phyloP scores from a whole-genome alignment of 805 yeast genomes.

The Saccharomycopsis sp. region DNA sequence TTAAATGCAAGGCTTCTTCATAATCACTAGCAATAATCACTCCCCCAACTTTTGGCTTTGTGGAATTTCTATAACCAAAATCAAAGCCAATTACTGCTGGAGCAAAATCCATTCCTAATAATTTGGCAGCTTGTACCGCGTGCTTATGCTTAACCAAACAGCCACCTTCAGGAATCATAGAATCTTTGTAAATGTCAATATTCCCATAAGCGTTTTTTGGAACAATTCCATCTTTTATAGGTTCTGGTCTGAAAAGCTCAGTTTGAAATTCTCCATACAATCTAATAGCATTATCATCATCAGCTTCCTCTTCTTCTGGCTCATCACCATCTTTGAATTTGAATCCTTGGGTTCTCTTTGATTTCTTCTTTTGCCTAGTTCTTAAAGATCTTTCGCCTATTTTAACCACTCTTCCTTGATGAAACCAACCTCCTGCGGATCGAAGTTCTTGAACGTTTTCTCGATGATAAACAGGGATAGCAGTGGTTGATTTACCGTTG shows the following conservation, averaged over 20 bases:
- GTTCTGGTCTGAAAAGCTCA: constrained; percentile 54
- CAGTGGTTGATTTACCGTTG: constrained; percentile 23
- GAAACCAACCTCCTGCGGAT: constrained; percentile 81
- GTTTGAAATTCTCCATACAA: constrained; percentile 77
- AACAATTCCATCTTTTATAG: constrained; percentile 54
- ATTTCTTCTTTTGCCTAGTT: constrained; percentile 27
- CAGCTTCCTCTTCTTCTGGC: constrained; percentile 26
- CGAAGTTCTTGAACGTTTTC: constrained; percentile 50
- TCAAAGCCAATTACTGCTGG: constrained; percentile 84
- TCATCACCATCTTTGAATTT: constrained; percentile 15
- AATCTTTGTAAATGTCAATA: constrained; percentile 63
- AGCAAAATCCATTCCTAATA: constrained; percentile 68
- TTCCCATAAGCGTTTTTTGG: constrained; percentile 75
- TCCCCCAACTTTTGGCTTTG: constrained; percentile 64
- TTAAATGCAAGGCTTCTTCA: constrained; percentile 47
- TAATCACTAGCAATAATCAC: constrained; percentile 58
- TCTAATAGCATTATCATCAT: constrained; percentile 48
- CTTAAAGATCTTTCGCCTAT: constrained; percentile 60
- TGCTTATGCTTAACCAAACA: constrained; percentile 43
- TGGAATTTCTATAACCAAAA: constrained; percentile 39
- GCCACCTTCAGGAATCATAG: constrained; percentile 82
- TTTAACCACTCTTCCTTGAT: constrained; percentile 65
- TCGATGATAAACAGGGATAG: constrained; percentile 59
- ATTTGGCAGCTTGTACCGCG: constrained; percentile 61
- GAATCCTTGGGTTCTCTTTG: constrained; percentile 18